phyloP scores from a whole-genome alignment of 305 asterid genomes.

The Fraxinus baroniana region DNA sequence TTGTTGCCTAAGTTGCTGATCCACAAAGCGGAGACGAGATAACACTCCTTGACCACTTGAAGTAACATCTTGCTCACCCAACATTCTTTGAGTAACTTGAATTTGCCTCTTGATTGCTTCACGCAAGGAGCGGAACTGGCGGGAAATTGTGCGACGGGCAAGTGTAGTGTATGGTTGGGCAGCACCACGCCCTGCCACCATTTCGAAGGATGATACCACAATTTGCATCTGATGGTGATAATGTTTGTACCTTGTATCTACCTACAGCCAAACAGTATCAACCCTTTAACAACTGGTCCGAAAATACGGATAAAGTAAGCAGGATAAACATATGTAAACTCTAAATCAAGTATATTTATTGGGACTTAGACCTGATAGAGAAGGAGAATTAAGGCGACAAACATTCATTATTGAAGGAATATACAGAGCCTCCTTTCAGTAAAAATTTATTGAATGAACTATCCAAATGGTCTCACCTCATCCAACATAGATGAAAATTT shows the following conservation, averaged over 20 bases:
- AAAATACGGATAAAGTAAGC: background rate
- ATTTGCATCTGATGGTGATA: conserved; percentile 68
- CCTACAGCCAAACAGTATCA: conserved; percentile 38
- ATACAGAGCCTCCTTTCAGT: background rate
- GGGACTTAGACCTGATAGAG: background rate
- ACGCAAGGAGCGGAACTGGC: conserved; percentile 64
- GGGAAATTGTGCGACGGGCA: conserved; percentile 67
- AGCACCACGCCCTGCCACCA: conserved; percentile 63
- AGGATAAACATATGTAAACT: background rate
- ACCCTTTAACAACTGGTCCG: conserved; percentile 7
- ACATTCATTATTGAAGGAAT: background rate
- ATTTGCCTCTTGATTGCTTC: conserved; percentile 71
- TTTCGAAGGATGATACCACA: conserved; percentile 62
- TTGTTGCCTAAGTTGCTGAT: conserved; percentile 71
- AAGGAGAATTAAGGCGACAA: background rate
- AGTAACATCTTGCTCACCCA: conserved; percentile 51
- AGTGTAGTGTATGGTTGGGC: conserved; percentile 66
- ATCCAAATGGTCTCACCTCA: conserved; percentile 42
- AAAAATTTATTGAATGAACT: background rate
- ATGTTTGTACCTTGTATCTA: conserved; percentile 63
- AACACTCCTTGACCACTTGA: conserved; percentile 40
- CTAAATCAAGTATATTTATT: background rate
- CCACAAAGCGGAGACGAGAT: conserved; percentile 64
- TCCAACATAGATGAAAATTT: conserved; percentile 58
- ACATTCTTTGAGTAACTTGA: conserved; percentile 42